These are phyloP conservation scores for Aspergillus ochraceus DNA, from an alignment of 2,329 filamentous ascomycete species.

Conservation along the genomic window DNA sequence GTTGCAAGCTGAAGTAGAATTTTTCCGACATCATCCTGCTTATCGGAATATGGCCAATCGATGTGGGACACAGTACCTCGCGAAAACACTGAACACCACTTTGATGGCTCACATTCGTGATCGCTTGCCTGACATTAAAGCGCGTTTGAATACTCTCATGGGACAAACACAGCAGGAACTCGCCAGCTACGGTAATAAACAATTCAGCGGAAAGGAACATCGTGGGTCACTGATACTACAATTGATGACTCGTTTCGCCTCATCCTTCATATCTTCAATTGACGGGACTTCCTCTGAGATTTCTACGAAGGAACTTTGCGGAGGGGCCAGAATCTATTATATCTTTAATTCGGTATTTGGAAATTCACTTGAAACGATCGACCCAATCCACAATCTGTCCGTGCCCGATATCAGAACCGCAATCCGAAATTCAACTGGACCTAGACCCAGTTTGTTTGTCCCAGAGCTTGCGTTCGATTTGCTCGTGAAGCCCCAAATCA, in stretches of 20 bases:
- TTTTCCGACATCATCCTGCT: conserved; percentile 95
- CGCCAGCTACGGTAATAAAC: conserved; percentile 95
- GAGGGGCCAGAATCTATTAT: conserved; percentile 94
- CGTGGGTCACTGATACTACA: conserved; percentile 92
- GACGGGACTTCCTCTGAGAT: conserved; percentile 98
- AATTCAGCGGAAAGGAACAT: conserved; percentile 96
- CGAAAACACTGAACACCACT: conserved; percentile 91
- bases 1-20: conserved; percentile 83
- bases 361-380: conserved; percentile 91
- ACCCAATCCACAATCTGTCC: conserved; percentile 92
- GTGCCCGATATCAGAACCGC: conserved; percentile 94
- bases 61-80: conserved; percentile 91
- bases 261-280: conserved; percentile 96
- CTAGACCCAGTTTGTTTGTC: conserved; percentile 91
- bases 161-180: conserved; percentile 99
- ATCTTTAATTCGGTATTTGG: conserved; percentile 99
- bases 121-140: conserved; percentile 95
- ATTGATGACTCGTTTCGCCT: conserved; percentile 97
- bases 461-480: conserved; percentile 97
- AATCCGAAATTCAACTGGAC: conserved; percentile 96
- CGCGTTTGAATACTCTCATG: conserved; percentile 95
- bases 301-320: conserved; percentile 95
- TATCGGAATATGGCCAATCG: conserved; percentile 93
- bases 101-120: conserved; percentile 97
- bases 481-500: conserved; percentile 97